Conservation (phyloP, 208 protist species). For the Borovskyia barvae region DNA sequence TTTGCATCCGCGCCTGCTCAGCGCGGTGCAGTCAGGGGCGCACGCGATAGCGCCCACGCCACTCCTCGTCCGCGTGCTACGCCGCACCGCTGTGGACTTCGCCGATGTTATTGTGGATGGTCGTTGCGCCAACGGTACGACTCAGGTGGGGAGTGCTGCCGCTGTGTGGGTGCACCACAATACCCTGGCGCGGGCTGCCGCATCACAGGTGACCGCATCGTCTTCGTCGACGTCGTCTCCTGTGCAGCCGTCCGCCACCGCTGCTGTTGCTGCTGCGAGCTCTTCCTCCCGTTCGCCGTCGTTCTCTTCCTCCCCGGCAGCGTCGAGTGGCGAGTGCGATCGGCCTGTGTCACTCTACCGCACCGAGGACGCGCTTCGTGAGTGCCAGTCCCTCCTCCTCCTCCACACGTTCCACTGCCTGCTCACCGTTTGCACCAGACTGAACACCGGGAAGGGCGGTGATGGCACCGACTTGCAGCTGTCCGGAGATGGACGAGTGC, state of each 20-base stretch:
- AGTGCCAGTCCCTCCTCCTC: conserved; percentile 43
- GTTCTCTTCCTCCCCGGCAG: not conserved
- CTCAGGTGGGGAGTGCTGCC: conserved; percentile 30
- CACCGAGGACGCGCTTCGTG: conserved; percentile 22
- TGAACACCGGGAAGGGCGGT: not conserved
- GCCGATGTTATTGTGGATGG: conserved; percentile 67
- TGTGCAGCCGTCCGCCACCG: not conserved
- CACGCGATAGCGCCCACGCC: conserved; percentile 28
- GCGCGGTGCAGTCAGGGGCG: conserved; percentile 22
- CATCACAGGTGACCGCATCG: not conserved
- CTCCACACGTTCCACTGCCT: conserved; percentile 61
- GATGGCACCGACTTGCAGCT: not conserved
- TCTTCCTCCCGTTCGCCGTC: not conserved
- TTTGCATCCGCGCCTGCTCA: conserved; percentile 42
- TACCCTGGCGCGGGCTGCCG: not conserved
- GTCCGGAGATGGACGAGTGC: conserved; percentile 13
- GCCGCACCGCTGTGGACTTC: conserved; percentile 51
- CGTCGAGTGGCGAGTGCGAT: not conserved
- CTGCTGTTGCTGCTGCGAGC: not conserved
- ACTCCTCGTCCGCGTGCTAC: conserved; percentile 54
- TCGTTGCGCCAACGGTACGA: conserved; percentile 45
- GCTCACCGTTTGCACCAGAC: conserved; percentile 16
- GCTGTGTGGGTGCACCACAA: conserved; percentile 45
- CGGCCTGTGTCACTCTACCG: conserved; percentile 27
- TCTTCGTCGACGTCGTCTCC: not conserved